phyloP scores from a whole-genome alignment of 2,329 filamentous ascomycete genomes.

The Corinectria fuckeliana region DNA sequence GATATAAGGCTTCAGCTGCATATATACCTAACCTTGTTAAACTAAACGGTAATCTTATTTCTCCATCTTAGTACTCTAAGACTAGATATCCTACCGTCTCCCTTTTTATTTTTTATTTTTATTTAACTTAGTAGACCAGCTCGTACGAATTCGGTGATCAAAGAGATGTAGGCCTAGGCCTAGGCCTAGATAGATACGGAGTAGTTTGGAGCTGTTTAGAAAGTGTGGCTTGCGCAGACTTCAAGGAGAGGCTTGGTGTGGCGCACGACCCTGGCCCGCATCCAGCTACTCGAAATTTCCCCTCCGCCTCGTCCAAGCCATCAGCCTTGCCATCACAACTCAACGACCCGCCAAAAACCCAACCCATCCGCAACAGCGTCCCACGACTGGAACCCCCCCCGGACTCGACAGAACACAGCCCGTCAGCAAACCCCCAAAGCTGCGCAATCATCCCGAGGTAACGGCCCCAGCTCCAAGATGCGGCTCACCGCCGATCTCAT shows the following conservation, averaged over 20 bases:
- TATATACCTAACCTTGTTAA: too few species aligned
- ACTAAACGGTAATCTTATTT: too few species aligned
- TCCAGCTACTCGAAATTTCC: constrained; percentile 41
- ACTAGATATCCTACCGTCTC: too few species aligned
- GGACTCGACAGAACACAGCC: constrained; percentile 1
- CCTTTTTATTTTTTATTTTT: too few species aligned
- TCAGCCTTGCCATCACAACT: constrained; percentile 40
- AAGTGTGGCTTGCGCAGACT: constrained; percentile 7
- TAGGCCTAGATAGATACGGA: too few species aligned
- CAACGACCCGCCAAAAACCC: constrained; percentile 19
- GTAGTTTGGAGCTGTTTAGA: neutral
- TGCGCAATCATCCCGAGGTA: constrained; percentile 31
- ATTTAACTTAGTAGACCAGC: too few species aligned
- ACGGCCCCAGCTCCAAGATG: constrained; percentile 63
- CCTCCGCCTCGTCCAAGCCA: constrained; percentile 38
- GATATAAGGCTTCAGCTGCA: too few species aligned
- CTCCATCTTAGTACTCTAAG: too few species aligned
- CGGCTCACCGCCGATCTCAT: constrained; percentile 96
- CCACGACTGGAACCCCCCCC: constrained; percentile 3
- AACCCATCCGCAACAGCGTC: constrained; percentile 20
- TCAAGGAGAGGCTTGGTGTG: constrained; percentile 20
- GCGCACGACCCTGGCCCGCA: constrained; percentile 21
- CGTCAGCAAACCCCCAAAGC: neutral
- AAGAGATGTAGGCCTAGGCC: too few species aligned
- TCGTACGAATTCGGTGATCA: too few species aligned